Evolutionary conservation across 1,139 yeast genomes (phyloP).

Genomic region (Kodamaea anthophila): DNA sequence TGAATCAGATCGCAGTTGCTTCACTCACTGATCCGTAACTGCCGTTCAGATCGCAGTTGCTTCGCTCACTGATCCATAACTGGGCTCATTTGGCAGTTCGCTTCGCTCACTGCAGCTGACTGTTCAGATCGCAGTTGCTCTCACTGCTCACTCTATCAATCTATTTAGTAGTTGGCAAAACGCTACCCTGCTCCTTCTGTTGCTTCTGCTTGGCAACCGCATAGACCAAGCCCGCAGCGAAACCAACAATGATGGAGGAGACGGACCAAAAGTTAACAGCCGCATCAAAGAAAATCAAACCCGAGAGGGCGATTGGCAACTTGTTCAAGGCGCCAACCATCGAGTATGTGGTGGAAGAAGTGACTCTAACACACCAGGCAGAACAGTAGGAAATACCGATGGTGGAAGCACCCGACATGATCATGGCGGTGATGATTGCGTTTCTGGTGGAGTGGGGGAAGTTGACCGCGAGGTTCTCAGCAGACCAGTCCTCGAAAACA

Average conservation of each 20-base stretch:
- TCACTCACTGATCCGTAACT: no score
- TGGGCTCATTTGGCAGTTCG: no score
- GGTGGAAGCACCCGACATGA: constrained; percentile 87
- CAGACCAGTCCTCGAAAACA: constrained; percentile 86
- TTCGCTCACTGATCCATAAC: no score
- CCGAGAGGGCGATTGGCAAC: constrained; percentile 93
- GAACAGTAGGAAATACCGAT: constrained; percentile 97
- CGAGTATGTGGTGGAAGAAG: constrained; percentile 95
- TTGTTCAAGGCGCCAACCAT: constrained; percentile 99
- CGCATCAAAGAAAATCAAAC: constrained; percentile 88
- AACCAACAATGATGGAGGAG: constrained; percentile 85
- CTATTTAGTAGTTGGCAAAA: constrained; percentile 28
- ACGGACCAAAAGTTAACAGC: constrained; percentile 91
- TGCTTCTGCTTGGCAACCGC: constrained; percentile 88
- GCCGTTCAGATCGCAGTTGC: no score
- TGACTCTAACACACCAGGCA: constrained; percentile 99
- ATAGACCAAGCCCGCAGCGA: constrained; percentile 89
- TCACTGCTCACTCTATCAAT: no score
- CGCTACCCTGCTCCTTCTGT: constrained; percentile 39
- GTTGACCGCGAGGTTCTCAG: constrained; percentile 65
- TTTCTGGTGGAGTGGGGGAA: constrained; percentile 69
- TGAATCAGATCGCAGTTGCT: no score
- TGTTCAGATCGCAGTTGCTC: no score
- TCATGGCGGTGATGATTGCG: constrained; percentile 72
- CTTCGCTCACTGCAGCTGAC: no score